Evolutionary conservation across 306 rosid genomes (phyloP).

Genomic region (Ceratonia siliqua): DNA sequence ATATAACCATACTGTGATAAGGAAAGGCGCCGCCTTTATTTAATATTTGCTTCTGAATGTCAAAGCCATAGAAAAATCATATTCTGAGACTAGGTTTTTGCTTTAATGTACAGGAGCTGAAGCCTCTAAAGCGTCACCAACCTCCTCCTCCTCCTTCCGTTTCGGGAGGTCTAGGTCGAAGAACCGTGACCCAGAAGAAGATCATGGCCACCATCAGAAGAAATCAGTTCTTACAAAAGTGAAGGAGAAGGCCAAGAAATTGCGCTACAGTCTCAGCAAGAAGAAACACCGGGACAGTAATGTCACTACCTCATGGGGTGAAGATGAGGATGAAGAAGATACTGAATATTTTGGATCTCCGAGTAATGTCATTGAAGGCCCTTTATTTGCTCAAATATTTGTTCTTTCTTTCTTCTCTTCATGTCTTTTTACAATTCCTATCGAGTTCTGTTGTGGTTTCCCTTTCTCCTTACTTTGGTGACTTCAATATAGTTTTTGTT

Average conservation of each 20-base stretch:
- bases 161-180: slow-evolving; percentile 38
- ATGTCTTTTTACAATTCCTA: no score
- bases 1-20: no score
- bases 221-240: slow-evolving; percentile 89
- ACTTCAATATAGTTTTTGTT: background rate
- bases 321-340: slow-evolving; percentile 47
- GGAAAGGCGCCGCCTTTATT: background rate
- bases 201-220: slow-evolving; percentile 65
- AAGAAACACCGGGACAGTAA: slow-evolving; percentile 60
- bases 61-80: background rate
- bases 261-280: slow-evolving; percentile 76
- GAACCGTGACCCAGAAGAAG: slow-evolving; percentile 60
- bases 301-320: slow-evolving; percentile 42
- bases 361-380: slow-evolving; percentile 42
- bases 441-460: no score
- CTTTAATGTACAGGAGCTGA: slow-evolving; percentile 46
- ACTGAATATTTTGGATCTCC: slow-evolving; percentile 80
- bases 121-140: slow-evolving; percentile 38
- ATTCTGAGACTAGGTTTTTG: background rate
- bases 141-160: slow-evolving; percentile 28
- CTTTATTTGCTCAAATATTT: background rate
- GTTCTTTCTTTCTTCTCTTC: background rate
- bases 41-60: background rate
- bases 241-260: slow-evolving; percentile 86
- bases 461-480: background rate